Evolutionary conservation across 2,329 filamentous ascomycete genomes (phyloP), one percentile per base, ranked within the genome.

Genomic region (Penicillium brevicompactum): DNA sequence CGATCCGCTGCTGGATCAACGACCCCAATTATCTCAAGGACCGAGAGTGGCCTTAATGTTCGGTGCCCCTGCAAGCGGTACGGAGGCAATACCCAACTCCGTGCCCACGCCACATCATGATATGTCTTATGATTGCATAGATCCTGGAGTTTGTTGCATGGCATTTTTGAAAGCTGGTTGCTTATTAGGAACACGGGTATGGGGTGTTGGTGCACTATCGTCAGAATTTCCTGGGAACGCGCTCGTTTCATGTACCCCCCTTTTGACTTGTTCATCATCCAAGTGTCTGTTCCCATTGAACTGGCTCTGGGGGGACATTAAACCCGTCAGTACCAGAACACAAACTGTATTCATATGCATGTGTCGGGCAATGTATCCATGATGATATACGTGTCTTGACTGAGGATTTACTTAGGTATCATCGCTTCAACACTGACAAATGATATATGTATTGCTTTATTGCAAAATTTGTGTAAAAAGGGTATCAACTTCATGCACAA

Each of bases 91-190:
- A 37, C 16, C 16, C 14, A 32, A 48, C 41, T 27, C 14, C 31
- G 45, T 38, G 42, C 34, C 46, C 52, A 43, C 50, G 45, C 45
- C 44, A 59, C 52, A 55, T 55, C 51, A 59, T 57, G 59, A 68
- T 59, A 70, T 61, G 65, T 68, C 53, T 72, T 66, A 72, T 56
- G 70, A 73, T 67, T 71, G 70, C 70, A 73, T 73, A 63, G 56
- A 63, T 59, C 57, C 58, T 61, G 70, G 69, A 69, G 69, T 73
- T 71, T 62, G 57, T 66, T 68, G 63, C 66, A 65, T 70, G 57
- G 58, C 63, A 59, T 62, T 64, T 41, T 56, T 57, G 48, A 50
- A 60, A 66, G 57, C 58, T 57, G 61, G 45, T 52, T 60, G 59
- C 68, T 66, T 43, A 53, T 63, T 60, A n/a, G 40, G 22, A 51